phyloP scores from a whole-genome alignment of 2,329 filamentous ascomycete species.

The Rutstroemia sp. region DNA sequence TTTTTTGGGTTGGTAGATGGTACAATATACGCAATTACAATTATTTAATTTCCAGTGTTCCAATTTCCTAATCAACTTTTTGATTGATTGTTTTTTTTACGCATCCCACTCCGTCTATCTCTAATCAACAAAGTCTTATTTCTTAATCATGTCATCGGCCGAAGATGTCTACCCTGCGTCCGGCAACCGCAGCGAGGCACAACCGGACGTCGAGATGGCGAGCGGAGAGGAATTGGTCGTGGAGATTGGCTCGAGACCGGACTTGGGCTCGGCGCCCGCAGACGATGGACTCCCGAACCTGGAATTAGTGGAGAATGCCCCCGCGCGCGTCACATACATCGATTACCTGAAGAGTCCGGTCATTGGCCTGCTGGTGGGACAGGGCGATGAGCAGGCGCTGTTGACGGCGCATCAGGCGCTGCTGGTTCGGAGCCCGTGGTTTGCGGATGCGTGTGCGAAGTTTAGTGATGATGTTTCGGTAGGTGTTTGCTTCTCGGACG shows the following conservation, averaged over 20 bases:
- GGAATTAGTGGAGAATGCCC: constrained; percentile 18
- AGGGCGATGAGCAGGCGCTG: constrained; percentile 49
- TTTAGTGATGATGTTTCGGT: constrained; percentile 57
- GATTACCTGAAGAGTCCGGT: constrained; percentile 62
- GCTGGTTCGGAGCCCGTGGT: constrained; percentile 66
- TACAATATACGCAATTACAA: no score
- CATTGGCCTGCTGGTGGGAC: constrained; percentile 59
- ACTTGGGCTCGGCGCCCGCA: not conserved
- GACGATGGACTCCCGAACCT: constrained; percentile 16
- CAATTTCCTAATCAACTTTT: no score
- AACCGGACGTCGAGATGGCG: constrained; percentile 25
- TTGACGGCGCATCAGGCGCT: constrained; percentile 77
- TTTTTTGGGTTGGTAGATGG: no score
- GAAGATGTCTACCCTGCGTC: constrained; percentile 18
- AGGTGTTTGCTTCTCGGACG: constrained; percentile 24
- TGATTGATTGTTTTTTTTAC: no score
- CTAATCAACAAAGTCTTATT: not conserved
- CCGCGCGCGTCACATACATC: constrained; percentile 35
- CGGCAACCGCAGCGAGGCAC: constrained; percentile 11
- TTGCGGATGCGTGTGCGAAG: constrained; percentile 53
- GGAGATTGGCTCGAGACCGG: constrained; percentile 20
- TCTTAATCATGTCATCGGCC: not conserved
- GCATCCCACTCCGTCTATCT: no score
- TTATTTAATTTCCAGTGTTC: no score
- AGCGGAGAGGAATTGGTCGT: constrained; percentile 17